These are phyloP conservation scores for Evernia prunastri DNA, from an alignment of 495 filamentous ascomycete genomes.

Conservation along the genomic window DNA sequence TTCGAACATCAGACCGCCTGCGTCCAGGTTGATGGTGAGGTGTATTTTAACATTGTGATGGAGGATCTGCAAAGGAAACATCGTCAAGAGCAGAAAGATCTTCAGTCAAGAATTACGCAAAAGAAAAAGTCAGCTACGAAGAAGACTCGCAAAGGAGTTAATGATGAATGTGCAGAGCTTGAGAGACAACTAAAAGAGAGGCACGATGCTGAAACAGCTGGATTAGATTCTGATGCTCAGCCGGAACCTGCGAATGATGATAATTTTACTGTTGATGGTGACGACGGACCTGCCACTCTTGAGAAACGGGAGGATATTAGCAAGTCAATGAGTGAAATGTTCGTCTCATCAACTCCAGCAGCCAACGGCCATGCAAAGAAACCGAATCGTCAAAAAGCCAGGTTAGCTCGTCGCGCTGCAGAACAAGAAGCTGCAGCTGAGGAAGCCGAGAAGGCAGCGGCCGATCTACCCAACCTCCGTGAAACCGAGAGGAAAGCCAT, in stretches of 20 bases:
- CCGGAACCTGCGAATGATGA: conserved; percentile 24
- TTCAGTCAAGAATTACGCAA: conserved; percentile 76
- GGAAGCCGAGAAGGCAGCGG: conserved; percentile 67
- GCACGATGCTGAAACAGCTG: conserved; percentile 60
- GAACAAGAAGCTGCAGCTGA: conserved; percentile 63
- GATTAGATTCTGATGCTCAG: conserved; percentile 40
- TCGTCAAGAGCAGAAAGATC: conserved; percentile 80
- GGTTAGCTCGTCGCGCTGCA: conserved; percentile 80
- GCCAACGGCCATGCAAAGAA: conserved; percentile 49
- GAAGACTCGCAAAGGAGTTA: conserved; percentile 87
- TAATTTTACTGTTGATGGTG: conserved; percentile 9
- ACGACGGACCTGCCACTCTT: neutral
- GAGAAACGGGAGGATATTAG: neutral
- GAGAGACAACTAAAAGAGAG: conserved; percentile 60
- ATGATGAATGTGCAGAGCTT: conserved; percentile 71
- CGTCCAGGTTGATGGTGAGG: no score
- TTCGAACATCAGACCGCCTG: neutral
- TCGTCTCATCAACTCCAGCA: conserved; percentile 19
- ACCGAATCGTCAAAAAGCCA: conserved; percentile 84
- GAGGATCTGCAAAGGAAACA: conserved; percentile 75
- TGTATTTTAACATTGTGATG: conserved; percentile 40
- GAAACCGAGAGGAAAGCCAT: conserved; percentile 65
- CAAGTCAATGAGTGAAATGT: conserved; percentile 1
- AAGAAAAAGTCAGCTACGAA: conserved; percentile 95
- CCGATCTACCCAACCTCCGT: conserved; percentile 65